Base-by-base conservation (phyloP, 768 basidiomycete species). In the Chalciporus sphaerocephalus region DNA sequence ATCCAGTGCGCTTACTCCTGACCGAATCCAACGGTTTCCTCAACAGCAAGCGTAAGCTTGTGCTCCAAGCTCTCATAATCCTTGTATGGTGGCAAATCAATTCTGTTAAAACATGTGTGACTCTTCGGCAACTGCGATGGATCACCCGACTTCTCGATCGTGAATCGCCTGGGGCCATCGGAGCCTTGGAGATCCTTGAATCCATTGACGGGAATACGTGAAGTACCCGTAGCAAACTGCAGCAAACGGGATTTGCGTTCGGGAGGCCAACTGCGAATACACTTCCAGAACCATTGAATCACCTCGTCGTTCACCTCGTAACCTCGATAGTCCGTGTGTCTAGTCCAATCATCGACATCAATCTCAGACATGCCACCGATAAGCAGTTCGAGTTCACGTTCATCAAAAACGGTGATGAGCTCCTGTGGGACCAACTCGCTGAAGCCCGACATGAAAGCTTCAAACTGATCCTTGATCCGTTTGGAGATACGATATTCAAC, bases 201-300 rank as follows among this genome's bases (percentile, higher is more conserved):
- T 0, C 96, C 96, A 59, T 95, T 96, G 69, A 96, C 95, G 12
- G 95, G 95, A 52, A 96, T 94, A 52, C 95, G 87, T 20, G 92
- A 94, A 10, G 94, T 97, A 17, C 94, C 94, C 17, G 94, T 97
- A 6, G 94, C 92, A 63, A 99, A 99, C 67, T 98, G 95, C 43
- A 98, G 72, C 41, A 97, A 69, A 24, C 95, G 89, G 12, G 91
- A 93, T 73, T 99, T 99, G 69, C 94, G 86, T 73, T 99, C 96
- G 1, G 95, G 85, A 10, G 96, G 95, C 96, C 96, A 99, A 57
- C 86, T 83, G 55, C 91, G 87, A 36, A 99, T 91, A 58, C 92
- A 93, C 72, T 97, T 92, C 96, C 96, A 99, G 85, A 99, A 99
- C 96, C 96, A 99, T 62, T 97, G 92, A 46, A 99, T 94, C 38